phyloP scores from a whole-genome alignment of 2,329 filamentous ascomycete species.

The Phaeosphaeria sp. region DNA sequence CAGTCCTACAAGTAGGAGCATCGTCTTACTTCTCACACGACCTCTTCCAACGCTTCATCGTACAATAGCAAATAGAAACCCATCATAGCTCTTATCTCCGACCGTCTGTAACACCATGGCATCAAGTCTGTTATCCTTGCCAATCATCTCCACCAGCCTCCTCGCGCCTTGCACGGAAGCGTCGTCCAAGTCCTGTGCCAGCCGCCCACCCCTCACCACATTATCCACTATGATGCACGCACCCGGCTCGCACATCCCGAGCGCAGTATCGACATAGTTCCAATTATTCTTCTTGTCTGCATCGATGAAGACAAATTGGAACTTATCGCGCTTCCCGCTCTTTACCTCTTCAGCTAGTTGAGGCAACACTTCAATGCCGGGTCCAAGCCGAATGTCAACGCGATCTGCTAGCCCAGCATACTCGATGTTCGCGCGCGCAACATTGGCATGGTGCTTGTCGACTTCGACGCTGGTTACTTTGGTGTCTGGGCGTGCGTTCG shows the following conservation, averaged over 20 bases:
- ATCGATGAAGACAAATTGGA: conserved; percentile 63
- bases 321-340: conserved; percentile 48
- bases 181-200: conserved; percentile 42
- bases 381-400: conserved; percentile 56
- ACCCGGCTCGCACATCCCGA: conserved; percentile 50
- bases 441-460: conserved; percentile 53
- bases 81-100: conserved; percentile 57
- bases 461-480: conserved; percentile 62
- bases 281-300: conserved; percentile 60
- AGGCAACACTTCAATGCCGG: conserved; percentile 53
- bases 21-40: too few relatives aligned
- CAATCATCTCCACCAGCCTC: conserved; percentile 52
- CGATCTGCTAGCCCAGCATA: conserved; percentile 50
- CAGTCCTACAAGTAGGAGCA: too few relatives aligned
- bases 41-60: conserved; percentile 33
- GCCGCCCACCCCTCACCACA: conserved; percentile 52
- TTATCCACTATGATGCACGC: conserved; percentile 60
- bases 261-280: conserved; percentile 57
- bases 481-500: conserved; percentile 44
- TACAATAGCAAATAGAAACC: conserved; percentile 52
- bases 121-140: conserved; percentile 52
- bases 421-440: conserved; percentile 56
- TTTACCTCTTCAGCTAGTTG: conserved; percentile 51
- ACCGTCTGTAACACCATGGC: conserved; percentile 55
- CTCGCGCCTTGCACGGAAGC: conserved; percentile 42